Base-by-base conservation (phyloP, 2,329 filamentous ascomycete genomes). In the Huntiella omanensis region DNA sequence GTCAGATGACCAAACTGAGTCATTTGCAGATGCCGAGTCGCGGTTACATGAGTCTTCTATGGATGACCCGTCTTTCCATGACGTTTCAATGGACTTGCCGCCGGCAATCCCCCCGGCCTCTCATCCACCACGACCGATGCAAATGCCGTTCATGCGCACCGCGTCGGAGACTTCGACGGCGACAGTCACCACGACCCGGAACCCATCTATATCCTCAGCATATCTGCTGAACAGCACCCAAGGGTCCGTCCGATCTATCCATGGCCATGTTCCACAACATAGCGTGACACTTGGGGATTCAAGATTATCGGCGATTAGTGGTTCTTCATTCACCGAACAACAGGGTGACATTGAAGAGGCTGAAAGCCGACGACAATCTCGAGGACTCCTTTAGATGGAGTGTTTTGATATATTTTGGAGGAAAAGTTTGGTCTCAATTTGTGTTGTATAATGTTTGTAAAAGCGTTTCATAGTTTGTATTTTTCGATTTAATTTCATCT, bases 241-340 rank as follows among this genome's bases (percentile, higher is more conserved):
- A 62, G 67, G 43, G 58, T 62, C 51, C 57, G 53, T 40, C 57
- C 55, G 42, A 51, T 41, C 33, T 54, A 56, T 34, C 59, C 55
- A 67, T 46, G 74, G 75, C 15, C 65, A 65, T 46, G 75, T 79
- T 16, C 63, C 69, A 48, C 71, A 75, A 33, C 72, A 75, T 47
- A 72, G 62, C 48, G 69, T 76, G 33, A 39, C 45, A 28, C 22
- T 28, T 28, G 22, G 22, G 22, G 22, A 28, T 28, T 28, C 22
- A 6, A 28, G 22, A 28, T 28, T 28, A 28, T 28, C 22, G 8
- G 6, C 5, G 8, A 28, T 28, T 8, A 28, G 6, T 28, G 22
- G 22, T 28, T 28, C 22, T 6, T 28, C 22, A 28, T 28, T 28
- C 22, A 8, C 22, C 22, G 22, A 28, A 8, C 6, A 28, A 28